A percentile compares a stretch with the other conserved stretches of the same genome.
phyloP scores from a whole-genome alignment of 495 filamentous ascomycete species.

The Penicillium canescens region DNA sequence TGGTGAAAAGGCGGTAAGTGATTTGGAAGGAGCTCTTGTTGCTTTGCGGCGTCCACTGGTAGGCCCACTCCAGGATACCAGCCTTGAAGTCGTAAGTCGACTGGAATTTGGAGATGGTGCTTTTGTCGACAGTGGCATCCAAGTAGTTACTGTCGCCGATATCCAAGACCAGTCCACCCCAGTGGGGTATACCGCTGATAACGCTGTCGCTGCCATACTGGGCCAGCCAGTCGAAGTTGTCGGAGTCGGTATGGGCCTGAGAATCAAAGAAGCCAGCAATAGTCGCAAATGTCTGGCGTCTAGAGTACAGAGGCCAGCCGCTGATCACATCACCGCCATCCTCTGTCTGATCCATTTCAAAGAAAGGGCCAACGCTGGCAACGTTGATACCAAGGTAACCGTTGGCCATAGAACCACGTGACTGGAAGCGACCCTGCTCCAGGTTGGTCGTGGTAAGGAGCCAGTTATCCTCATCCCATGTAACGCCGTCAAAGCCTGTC shows the following conservation, averaged over 20 bases:
- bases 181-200: conserved; percentile 74
- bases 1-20: conserved; percentile 59
- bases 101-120: conserved; percentile 59
- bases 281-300: conserved; percentile 70
- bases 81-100: conserved; percentile 63
- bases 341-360: conserved; percentile 53
- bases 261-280: conserved; percentile 72
- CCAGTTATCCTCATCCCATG: conserved; percentile 68
- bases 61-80: conserved; percentile 63
- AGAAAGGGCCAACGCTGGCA: conserved; percentile 67
- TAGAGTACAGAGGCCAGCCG: conserved; percentile 75
- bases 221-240: conserved; percentile 71
- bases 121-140: conserved; percentile 61
- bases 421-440: conserved; percentile 62
- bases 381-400: conserved; percentile 63
- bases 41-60: conserved; percentile 63
- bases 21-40: conserved; percentile 52
- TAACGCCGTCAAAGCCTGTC: conserved; percentile 50
- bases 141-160: conserved; percentile 54
- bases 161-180: conserved; percentile 60
- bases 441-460: conserved; percentile 53
- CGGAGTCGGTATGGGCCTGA: conserved; percentile 60
- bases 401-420: conserved; percentile 63
- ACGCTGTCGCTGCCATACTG: conserved; percentile 75
- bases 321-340: conserved; percentile 46